Conservation (phyloP, 345 rosid species). For the Salix suchowensis region DNA sequence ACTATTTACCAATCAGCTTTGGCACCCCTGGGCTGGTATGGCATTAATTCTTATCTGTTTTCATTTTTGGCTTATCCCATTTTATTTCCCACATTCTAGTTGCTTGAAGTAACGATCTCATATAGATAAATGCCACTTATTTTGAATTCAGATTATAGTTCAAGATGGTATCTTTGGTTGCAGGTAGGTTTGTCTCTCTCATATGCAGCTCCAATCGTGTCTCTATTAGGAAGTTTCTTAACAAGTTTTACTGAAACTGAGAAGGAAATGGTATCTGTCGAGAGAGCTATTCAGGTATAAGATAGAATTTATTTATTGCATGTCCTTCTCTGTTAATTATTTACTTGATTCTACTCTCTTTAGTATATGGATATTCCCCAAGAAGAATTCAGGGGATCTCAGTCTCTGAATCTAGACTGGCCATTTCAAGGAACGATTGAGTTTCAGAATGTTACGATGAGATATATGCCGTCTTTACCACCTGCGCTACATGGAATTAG, state of each 20-base stretch:
- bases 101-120: background rate
- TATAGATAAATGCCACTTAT: background rate
- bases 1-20: slow-evolving; percentile 56
- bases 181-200: slow-evolving; percentile 95
- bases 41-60: slow-evolving; percentile 11
- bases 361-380: slow-evolving; percentile 90
- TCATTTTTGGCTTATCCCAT: background rate
- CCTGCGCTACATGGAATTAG: slow-evolving; percentile 57
- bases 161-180: slow-evolving; percentile 5
- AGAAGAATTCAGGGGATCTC: slow-evolving; percentile 56
- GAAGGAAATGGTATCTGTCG: slow-evolving; percentile 90
- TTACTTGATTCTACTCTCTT: slow-evolving; percentile 14
- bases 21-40: slow-evolving; percentile 93
- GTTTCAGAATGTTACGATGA: slow-evolving; percentile 75
- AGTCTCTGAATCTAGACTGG: slow-evolving; percentile 52
- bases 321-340: slow-evolving; percentile 4
- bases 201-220: slow-evolving; percentile 82
- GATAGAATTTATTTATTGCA: background rate
- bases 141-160: background rate
- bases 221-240: slow-evolving; percentile 75
- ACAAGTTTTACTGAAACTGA: slow-evolving; percentile 95
- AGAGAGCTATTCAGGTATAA: slow-evolving; percentile 80
- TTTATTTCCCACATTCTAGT: background rate
- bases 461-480: slow-evolving; percentile 66
- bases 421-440: slow-evolving; percentile 63